Evolutionary conservation across 208 protist genomes (phyloP).

Genomic region (Angomonas ambiguus): DNA sequence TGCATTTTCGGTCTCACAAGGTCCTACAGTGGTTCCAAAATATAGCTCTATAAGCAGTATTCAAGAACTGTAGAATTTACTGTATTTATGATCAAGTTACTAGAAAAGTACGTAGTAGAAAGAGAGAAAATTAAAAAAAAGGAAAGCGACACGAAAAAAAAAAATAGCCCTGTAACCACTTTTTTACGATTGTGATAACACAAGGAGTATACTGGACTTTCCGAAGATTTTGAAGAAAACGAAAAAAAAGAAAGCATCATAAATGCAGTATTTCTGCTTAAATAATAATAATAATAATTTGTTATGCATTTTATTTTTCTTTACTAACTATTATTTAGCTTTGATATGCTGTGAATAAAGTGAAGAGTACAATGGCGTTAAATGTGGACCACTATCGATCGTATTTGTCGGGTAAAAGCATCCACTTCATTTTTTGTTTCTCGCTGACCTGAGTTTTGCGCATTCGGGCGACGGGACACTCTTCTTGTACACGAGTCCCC

Average conservation of each 20-base stretch:
- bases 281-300: too few species aligned
- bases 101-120: not conserved
- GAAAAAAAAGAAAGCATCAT: slow-evolving; percentile 11
- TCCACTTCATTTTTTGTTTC: slow-evolving; percentile 76
- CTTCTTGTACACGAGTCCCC: slow-evolving; percentile 77
- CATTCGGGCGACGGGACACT: slow-evolving; percentile 86
- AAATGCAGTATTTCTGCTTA: not conserved
- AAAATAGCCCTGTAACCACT: too few species aligned
- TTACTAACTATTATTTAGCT: too few species aligned
- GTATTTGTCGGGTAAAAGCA: slow-evolving; percentile 62
- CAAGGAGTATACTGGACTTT: too few species aligned
- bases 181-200: too few species aligned
- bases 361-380: slow-evolving; percentile 10
- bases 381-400: slow-evolving; percentile 38
- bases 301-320: too few species aligned
- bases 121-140: slow-evolving; percentile 3
- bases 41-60: not conserved
- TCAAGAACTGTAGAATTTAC: too few species aligned
- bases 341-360: slow-evolving; percentile 3
- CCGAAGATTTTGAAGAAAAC: not conserved
- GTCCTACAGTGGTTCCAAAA: too few species aligned
- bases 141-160: too few species aligned
- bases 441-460: slow-evolving; percentile 64
- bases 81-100: too few species aligned
- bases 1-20: not conserved